phyloP scores from a whole-genome alignment of 805 yeast genomes.

The Huiozyma sinensis region DNA sequence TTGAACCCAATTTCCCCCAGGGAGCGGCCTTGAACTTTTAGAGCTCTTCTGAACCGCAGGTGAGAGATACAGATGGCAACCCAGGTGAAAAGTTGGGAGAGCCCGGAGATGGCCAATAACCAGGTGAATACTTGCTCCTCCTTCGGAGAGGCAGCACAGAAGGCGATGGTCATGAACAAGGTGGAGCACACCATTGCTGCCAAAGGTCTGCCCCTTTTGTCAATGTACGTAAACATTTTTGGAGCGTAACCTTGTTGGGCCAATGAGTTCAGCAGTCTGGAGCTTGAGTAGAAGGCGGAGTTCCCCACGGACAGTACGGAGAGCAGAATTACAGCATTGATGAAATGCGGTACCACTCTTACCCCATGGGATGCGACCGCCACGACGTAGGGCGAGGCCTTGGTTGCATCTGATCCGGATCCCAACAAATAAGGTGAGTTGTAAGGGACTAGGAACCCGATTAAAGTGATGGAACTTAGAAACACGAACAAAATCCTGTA shows the following conservation, averaged over 20 bases:
- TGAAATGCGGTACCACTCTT: conserved; percentile 47
- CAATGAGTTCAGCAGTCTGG: conserved; percentile 43
- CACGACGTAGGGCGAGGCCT: conserved; percentile 67
- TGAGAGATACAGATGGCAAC: conserved; percentile 45
- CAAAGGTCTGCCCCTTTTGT: conserved; percentile 52
- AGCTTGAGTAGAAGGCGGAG: conserved; percentile 41
- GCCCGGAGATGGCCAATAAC: conserved; percentile 53
- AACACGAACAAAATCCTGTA: conserved; percentile 55
- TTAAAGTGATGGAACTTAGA: conserved; percentile 39
- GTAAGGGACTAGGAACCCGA: conserved; percentile 55
- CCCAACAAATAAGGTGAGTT: conserved; percentile 41
- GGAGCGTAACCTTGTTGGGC: conserved; percentile 56
- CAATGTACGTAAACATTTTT: conserved; percentile 43
- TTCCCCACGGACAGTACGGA: conserved; percentile 51
- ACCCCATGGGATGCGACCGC: conserved; percentile 50
- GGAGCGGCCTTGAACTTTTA: conserved; percentile 43
- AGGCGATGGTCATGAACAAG: conserved; percentile 49
- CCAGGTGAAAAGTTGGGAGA: conserved; percentile 58
- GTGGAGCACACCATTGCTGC: conserved; percentile 26
- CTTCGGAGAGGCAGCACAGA: conserved; percentile 51
- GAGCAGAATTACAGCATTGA: conserved; percentile 53
- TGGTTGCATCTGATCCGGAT: conserved; percentile 36
- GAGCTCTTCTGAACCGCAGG: conserved; percentile 48
- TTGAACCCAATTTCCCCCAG: conserved; percentile 41
- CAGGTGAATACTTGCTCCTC: conserved; percentile 51